Evolutionary conservation across 2,329 filamentous ascomycete genomes (phyloP), one percentile per base, ranked within the genome.

Genomic region (Phaeomoniella chlamydospora): DNA sequence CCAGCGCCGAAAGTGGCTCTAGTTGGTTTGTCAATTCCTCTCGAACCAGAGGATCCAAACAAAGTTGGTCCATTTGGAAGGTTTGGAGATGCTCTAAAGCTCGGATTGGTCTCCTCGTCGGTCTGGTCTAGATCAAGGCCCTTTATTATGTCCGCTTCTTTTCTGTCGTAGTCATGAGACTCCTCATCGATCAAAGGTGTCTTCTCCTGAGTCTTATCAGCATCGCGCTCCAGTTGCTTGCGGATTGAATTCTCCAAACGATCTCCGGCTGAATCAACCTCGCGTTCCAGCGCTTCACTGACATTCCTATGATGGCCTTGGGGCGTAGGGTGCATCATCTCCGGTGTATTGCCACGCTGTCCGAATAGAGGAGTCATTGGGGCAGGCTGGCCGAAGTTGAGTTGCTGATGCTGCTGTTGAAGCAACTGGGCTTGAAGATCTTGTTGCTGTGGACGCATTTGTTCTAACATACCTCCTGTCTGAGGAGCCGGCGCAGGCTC

Each of bases 251-350:
- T 76, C 51, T 87, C 82, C 41, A 90, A 58, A 47, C 88, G 83
- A 50, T 90, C 88, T 48, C 93, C 83, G 3, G 82, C 79, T 49
- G 87, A 81, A 34, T 90, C 80, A 38, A 92, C 79, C 45, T 90
- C 85, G 42, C 78, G 79, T 53, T 94, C 85, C 15, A 93, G 67
- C 32, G 75, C 83, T 43, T 77, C 71, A 48, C 79, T 86, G 29
- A 83, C 68, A 45, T 86, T 86, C 46, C 87, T 80, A 38, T 67
- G 67, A 54, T 77, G 71, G 26, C 68, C 68, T 44, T 68, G 67
- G 39, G 74, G 74, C 35, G 67, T 75, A 6, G 74, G 74, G 33
- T 74, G 67, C 16, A 67, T 68, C 45, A 78, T 74, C 38, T 72
- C 67, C 29, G 22, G 22, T 26, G 22, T 26, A n/a, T 26, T 26